These are phyloP conservation scores for Pyrus bretschneideri DNA, from an alignment of 306 rosid genomes.

Conservation along the genomic window DNA sequence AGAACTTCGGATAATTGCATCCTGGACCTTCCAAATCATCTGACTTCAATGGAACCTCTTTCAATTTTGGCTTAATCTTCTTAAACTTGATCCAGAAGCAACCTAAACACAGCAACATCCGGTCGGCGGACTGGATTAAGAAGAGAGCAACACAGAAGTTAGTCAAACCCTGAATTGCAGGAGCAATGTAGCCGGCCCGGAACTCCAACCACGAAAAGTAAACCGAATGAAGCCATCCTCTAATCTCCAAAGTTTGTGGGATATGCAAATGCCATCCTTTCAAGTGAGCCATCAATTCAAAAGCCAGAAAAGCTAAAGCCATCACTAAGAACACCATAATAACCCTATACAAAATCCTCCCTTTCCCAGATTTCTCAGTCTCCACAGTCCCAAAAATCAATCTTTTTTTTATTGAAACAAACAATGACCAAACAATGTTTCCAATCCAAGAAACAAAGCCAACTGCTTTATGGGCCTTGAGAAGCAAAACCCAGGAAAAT, in stretches of 20 bases:
- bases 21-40: slow-evolving; percentile 44
- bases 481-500: slow-evolving; percentile 48
- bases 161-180: slow-evolving; percentile 48
- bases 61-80: slow-evolving; percentile 48
- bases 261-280: slow-evolving; percentile 63
- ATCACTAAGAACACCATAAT: slow-evolving; percentile 40
- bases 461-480: slow-evolving; percentile 40
- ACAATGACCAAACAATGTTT: slow-evolving; percentile 31
- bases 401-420: slow-evolving; percentile 35
- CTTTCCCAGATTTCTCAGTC: slow-evolving; percentile 41
- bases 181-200: slow-evolving; percentile 54
- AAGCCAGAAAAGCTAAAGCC: slow-evolving; percentile 43
- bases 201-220: slow-evolving; percentile 56
- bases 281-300: slow-evolving; percentile 61
- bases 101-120: slow-evolving; percentile 60
- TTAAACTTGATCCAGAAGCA: slow-evolving; percentile 72
- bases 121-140: slow-evolving; percentile 57
- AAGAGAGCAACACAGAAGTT: slow-evolving; percentile 49
- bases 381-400: slow-evolving; percentile 34
- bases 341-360: slow-evolving; percentile 34
- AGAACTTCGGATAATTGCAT: slow-evolving; percentile 50
- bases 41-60: slow-evolving; percentile 18
- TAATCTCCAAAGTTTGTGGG: slow-evolving; percentile 44
- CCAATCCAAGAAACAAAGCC: slow-evolving; percentile 38
- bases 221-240: slow-evolving; percentile 43